A percentile compares a stretch with the other conserved stretches of the same genome.
These are phyloP conservation scores for Coniochaeta ligniaria DNA, from an alignment of 2,329 filamentous ascomycete species.

Conservation along the genomic window DNA sequence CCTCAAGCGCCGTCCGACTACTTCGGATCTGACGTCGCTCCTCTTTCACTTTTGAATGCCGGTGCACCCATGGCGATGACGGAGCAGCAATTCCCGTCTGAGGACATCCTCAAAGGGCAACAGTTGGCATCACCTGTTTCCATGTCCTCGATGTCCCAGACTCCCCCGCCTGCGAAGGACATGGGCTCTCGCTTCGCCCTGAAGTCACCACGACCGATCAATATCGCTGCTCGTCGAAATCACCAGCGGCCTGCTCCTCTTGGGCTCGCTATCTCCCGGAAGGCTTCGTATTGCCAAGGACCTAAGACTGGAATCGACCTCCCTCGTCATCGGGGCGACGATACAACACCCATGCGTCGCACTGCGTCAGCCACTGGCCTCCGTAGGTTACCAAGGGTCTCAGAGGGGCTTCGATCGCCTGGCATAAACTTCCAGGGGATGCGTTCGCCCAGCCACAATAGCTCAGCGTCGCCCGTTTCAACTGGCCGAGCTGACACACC, in stretches of 20 bases:
- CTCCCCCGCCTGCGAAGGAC: conserved; percentile 20
- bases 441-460: not conserved
- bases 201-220: conserved; percentile 38
- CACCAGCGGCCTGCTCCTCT: conserved; percentile 38
- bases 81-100: not conserved
- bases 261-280: conserved; percentile 37
- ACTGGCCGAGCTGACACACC: conserved; percentile 28
- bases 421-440: conserved; percentile 17
- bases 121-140: conserved; percentile 19
- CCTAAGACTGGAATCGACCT: conserved; percentile 43
- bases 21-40: not conserved
- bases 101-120: conserved; percentile 6
- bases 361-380: conserved; percentile 29
- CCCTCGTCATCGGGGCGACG: conserved; percentile 31
- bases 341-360: conserved; percentile 42
- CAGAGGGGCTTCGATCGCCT: not conserved
- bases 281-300: conserved; percentile 29
- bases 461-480: not conserved
- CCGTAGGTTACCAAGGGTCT: not conserved
- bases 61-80: not conserved
- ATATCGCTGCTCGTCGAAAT: conserved; percentile 47
- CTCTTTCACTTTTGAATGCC: not conserved
- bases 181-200: conserved; percentile 30
- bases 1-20: not conserved
- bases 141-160: conserved; percentile 15